These are phyloP conservation scores for Tolypocladium tundrense DNA, from an alignment of 2,329 filamentous ascomycete genomes.

Conservation along the genomic window DNA sequence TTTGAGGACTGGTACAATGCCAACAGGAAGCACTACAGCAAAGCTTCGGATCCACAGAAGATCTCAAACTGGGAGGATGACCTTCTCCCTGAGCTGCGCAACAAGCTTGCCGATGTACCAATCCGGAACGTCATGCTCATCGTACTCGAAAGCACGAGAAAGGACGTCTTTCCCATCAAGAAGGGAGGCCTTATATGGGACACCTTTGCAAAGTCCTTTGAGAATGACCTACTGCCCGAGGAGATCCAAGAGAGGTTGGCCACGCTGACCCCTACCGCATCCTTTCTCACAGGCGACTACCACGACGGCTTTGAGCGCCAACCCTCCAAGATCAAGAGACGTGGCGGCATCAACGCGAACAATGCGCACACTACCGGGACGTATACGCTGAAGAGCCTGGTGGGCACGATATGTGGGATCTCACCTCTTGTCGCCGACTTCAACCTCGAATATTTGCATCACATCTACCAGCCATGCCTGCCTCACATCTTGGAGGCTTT, in stretches of 20 bases:
- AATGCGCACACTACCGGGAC: conserved; percentile 30
- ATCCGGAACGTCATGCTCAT: conserved; percentile 34
- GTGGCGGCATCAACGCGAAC: conserved; percentile 28
- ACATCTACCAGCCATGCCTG: not conserved
- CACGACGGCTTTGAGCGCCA: conserved; percentile 21
- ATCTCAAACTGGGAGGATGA: conserved; percentile 27
- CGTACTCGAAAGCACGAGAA: conserved; percentile 33
- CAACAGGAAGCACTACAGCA: conserved; percentile 16
- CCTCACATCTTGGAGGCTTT: not conserved
- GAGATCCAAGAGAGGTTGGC: conserved; percentile 17
- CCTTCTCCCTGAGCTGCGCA: conserved; percentile 15
- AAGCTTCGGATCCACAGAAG: conserved; percentile 26
- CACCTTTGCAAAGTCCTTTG: conserved; percentile 20
- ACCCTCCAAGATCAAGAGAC: conserved; percentile 3
- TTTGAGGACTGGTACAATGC: conserved; percentile 18
- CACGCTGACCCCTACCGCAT: conserved; percentile 19
- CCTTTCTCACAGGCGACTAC: conserved; percentile 24
- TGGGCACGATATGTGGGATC: conserved; percentile 2
- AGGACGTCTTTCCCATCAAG: conserved; percentile 34
- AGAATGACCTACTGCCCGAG: conserved; percentile 20
- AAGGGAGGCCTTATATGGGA: conserved; percentile 27
- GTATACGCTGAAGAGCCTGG: conserved; percentile 29
- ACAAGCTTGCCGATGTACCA: conserved; percentile 17
- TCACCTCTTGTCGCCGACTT: conserved; percentile 1
- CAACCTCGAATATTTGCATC: not conserved